Percentiles rank a stretch among this genome's conserved stretches.
phyloP scores from a whole-genome alignment of 805 yeast species.

The Clavispora phyllophila region DNA sequence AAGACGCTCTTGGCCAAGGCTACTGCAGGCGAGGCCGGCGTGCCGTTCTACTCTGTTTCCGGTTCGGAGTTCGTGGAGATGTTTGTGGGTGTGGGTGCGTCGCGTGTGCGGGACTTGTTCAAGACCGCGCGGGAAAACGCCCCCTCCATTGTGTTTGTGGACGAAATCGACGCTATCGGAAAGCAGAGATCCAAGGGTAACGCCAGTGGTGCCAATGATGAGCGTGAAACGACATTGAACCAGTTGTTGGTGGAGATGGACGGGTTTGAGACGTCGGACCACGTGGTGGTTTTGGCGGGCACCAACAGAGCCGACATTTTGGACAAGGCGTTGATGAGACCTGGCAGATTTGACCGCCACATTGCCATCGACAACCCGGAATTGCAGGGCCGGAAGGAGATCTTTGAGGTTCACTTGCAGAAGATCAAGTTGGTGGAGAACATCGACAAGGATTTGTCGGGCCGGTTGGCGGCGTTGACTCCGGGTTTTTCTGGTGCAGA shows the following conservation, averaged over 20 bases:
- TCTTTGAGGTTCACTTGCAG: conserved; percentile 73
- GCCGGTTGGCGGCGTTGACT: conserved; percentile 83
- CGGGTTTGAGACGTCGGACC: conserved; percentile 83
- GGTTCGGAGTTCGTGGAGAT: conserved; percentile 96
- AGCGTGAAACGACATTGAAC: conserved; percentile 87
- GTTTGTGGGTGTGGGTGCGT: conserved; percentile 97
- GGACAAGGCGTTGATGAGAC: conserved; percentile 86
- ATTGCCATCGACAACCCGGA: conserved; percentile 83
- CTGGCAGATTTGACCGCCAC: conserved; percentile 93
- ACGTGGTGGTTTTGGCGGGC: conserved; percentile 91
- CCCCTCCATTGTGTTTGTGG: conserved; percentile 86
- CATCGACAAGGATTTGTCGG: conserved; percentile 56
- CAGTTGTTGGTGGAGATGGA: conserved; percentile 95
- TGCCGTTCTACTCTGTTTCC: conserved; percentile 84
- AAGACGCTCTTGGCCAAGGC: conserved; percentile 89
- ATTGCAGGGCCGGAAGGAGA: conserved; percentile 81
- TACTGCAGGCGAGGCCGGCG: conserved; percentile 96
- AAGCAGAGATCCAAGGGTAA: conserved; percentile 70
- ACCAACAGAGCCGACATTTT: conserved; percentile 89
- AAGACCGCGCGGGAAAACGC: conserved; percentile 86
- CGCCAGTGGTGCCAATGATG: conserved; percentile 76
- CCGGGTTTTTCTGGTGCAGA: conserved; percentile 97
- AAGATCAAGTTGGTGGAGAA: conserved; percentile 49
- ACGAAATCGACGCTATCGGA: conserved; percentile 96
- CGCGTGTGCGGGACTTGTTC: conserved; percentile 88